phyloP scores from a whole-genome alignment of 140 eudicot genomes.

The Senecio squalidus region DNA sequence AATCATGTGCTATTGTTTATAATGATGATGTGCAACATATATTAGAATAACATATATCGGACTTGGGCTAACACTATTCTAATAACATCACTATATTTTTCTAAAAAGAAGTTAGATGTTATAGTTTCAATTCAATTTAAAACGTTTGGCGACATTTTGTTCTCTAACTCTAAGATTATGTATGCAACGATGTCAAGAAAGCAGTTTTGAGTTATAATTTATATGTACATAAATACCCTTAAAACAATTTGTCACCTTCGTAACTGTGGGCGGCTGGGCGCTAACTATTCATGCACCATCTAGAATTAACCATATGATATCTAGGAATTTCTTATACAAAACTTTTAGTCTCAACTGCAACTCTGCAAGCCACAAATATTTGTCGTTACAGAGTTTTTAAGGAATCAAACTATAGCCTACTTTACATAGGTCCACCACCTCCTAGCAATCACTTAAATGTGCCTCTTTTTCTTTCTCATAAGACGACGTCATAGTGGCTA shows the following conservation, averaged over 20 bases:
- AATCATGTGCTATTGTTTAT: neutral
- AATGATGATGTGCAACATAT: neutral
- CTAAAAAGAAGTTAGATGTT: neutral
- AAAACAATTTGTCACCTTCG: neutral
- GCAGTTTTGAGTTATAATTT: neutral
- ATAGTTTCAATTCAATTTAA: neutral
- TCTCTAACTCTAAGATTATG: neutral
- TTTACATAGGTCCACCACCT: neutral
- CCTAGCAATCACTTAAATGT: neutral
- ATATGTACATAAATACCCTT: neutral
- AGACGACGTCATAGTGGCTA: neutral
- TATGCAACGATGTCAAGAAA: neutral
- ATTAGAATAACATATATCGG: too few relatives aligned
- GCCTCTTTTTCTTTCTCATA: neutral
- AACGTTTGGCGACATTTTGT: neutral
- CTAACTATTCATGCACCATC: neutral
- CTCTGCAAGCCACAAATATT: neutral
- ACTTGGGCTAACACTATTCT: too few relatives aligned
- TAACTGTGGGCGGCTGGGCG: neutral
- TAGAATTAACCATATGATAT: neutral
- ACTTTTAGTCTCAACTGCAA: neutral
- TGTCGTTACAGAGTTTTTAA: neutral
- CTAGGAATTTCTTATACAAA: neutral
- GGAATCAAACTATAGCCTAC: neutral
- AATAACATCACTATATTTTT: neutral